Base-by-base conservation (phyloP, 2,329 filamentous ascomycete species). In the Verticillium longisporum region DNA sequence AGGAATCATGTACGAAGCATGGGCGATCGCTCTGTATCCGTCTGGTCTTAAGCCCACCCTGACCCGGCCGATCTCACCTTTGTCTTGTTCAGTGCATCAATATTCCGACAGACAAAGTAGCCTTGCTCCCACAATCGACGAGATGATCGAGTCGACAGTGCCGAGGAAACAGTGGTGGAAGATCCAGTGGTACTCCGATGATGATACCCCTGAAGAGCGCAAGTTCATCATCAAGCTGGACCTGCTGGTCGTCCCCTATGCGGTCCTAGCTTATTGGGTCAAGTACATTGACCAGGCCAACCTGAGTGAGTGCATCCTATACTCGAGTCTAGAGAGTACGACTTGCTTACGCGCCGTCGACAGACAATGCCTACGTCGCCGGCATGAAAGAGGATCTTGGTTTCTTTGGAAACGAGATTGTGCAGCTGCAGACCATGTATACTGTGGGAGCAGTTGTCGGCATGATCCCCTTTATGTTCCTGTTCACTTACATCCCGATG, bases 311-410 rank as follows among this genome's bases (percentile, higher is more conserved):
- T 15, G 26, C 6, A 3, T 6, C 37, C 9, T 4, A 3, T 11
- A 21, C 56, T 9, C 34, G 2, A 41, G 6, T 11, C 10, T 26
- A 15, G 10, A 34, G 9, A 33, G 13, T 1, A 50, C 10, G 18
- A 11, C n/a, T 15, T 36, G n/a, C 55, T 56, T 7, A 56, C n/a
- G 1, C 21, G 5, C 5, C 6, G 2, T 15, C 1, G 3, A 13
- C 15, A 82, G 79, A 81, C 63, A 84, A 83, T 73, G 81, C 81
- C 2, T 84, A 83, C 59, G 81, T 84, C n/a, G 78, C 79, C 0
- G 81, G 82, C 0, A 71, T 84, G 53, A 80, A 81, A 55, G 80
- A 83, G 59, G 80, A 83, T 13, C 69, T 84, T 1, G 72, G 73
- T 0, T 79, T 84, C 60, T 62, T 79, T 6, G 80, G 80, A 54